These are phyloP conservation scores for Saururus chinensis DNA, from an alignment of 164 flowering plant species.

Conservation along the genomic window DNA sequence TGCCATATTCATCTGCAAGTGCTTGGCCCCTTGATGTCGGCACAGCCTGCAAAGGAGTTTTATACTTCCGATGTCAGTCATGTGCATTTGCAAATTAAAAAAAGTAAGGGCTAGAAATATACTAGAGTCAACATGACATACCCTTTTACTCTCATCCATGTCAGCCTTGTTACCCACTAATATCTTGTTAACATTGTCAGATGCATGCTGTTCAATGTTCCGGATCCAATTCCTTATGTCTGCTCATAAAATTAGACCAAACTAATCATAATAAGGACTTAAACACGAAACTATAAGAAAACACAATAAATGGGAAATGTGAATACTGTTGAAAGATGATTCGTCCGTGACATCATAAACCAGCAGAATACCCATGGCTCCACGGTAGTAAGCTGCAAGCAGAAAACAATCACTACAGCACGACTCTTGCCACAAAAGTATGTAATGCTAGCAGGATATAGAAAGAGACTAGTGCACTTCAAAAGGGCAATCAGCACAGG, in stretches of 20 bases:
- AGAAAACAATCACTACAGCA: background rate
- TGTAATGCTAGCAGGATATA: background rate
- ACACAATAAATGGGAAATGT: conserved; percentile 3
- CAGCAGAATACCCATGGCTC: conserved; percentile 89
- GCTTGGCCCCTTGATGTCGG: conserved; percentile 86
- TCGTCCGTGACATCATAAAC: conserved; percentile 86
- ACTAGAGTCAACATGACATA: conserved; percentile 7
- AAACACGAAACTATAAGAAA: background rate
- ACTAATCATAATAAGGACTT: background rate
- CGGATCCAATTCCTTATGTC: conserved; percentile 90
- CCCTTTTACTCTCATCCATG: conserved; percentile 95
- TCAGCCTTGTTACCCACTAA: conserved; percentile 91
- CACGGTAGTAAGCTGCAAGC: conserved; percentile 79
- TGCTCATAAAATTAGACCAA: conserved; percentile 6
- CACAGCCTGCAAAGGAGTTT: conserved; percentile 48
- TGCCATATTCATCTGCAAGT: conserved; percentile 86
- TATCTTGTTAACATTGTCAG: conserved; percentile 87
- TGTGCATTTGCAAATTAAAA: background rate
- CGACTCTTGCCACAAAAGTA: background rate
- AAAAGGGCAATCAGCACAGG: background rate
- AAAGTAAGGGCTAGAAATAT: background rate
- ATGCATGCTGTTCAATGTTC: conserved; percentile 85
- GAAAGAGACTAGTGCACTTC: background rate
- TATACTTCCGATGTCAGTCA: background rate
- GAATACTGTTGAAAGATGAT: conserved; percentile 77